A percentile compares a stretch with the other conserved stretches of the same genome.
These are phyloP conservation scores for Clavaria fumosa DNA, from an alignment of 768 basidiomycete species.

Conservation along the genomic window DNA sequence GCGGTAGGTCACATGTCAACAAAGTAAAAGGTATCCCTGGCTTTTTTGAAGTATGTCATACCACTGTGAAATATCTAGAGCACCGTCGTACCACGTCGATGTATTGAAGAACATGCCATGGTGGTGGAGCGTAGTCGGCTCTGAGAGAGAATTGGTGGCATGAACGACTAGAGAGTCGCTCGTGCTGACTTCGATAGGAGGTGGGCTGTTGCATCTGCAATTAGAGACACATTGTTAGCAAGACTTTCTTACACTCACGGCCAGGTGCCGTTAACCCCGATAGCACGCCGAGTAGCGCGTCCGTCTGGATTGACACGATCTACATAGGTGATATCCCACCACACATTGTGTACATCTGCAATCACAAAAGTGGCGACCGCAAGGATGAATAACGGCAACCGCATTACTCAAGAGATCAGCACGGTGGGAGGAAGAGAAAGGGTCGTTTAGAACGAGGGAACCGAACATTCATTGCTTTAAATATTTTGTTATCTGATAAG, in stretches of 20 bases:
- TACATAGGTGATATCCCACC: conserved; percentile 90
- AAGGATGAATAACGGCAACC: conserved; percentile 17
- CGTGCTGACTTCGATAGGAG: conserved; percentile 57
- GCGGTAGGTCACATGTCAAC: background rate
- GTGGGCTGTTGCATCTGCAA: no score
- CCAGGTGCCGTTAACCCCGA: conserved; percentile 90
- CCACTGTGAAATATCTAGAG: conserved; percentile 74
- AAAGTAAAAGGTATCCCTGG: background rate
- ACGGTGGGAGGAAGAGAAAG: no score
- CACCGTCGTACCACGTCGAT: conserved; percentile 82
- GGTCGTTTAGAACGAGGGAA: no score
- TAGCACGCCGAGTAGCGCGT: conserved; percentile 53
- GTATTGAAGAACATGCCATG: conserved; percentile 94
- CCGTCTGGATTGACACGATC: conserved; percentile 73
- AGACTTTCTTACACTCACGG: conserved; percentile 69
- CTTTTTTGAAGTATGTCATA: conserved; percentile 21
- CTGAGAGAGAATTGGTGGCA: conserved; percentile 53
- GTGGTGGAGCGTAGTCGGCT: conserved; percentile 65
- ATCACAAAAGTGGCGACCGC: conserved; percentile 23
- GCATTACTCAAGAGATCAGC: no score
- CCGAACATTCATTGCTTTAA: no score
- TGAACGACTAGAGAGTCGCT: conserved; percentile 69
- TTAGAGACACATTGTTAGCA: no score
- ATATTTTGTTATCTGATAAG: conserved; percentile 2
- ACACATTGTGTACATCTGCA: conserved; percentile 56